These are phyloP conservation scores for Ceratorhiza oryzae-sativae DNA, from an alignment of 1,284 basidiomycete genomes.

Conservation along the genomic window DNA sequence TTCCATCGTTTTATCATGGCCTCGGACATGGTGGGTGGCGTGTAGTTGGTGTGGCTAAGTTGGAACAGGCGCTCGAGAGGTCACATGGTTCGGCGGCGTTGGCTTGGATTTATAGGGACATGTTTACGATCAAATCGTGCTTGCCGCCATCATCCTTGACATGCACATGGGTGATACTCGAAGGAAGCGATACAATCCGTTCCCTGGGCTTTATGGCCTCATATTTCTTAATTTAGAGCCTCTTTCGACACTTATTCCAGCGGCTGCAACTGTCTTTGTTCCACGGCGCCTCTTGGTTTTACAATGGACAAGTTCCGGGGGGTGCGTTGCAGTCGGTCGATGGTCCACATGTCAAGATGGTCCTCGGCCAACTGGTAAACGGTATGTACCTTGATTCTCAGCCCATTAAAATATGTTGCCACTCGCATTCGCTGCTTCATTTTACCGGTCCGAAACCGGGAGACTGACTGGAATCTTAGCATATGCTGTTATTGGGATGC, in stretches of 20 bases:
- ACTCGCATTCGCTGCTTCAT: neutral
- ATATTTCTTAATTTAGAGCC: slow-evolving; percentile 30
- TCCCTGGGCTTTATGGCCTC: slow-evolving; percentile 35
- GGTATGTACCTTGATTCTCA: slow-evolving; percentile 54
- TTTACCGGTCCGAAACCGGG: neutral
- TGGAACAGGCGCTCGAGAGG: slow-evolving; percentile 7
- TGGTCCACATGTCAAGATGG: slow-evolving; percentile 67
- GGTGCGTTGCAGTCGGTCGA: slow-evolving; percentile 48
- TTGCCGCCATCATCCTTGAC: neutral
- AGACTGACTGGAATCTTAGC: slow-evolving; percentile 53
- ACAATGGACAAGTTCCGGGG: slow-evolving; percentile 68
- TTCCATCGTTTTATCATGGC: slow-evolving; percentile 73
- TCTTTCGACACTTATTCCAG: slow-evolving; percentile 35
- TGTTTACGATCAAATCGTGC: slow-evolving; percentile 19
- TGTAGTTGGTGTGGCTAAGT: slow-evolving; percentile 35
- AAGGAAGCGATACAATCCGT: slow-evolving; percentile 15
- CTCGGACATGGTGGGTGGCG: slow-evolving; percentile 60
- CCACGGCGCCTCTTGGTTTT: slow-evolving; percentile 74
- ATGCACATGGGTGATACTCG: slow-evolving; percentile 24
- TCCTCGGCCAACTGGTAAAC: slow-evolving; percentile 74
- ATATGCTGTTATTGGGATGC: slow-evolving; percentile 69
- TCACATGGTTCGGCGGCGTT: slow-evolving; percentile 2
- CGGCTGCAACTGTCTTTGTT: slow-evolving; percentile 45
- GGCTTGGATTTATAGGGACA: slow-evolving; percentile 10
- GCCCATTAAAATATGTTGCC: slow-evolving; percentile 5